These are phyloP conservation scores for Malus hybrid DNA, from an alignment of 331 rosid genomes.

Conservation along the genomic window DNA sequence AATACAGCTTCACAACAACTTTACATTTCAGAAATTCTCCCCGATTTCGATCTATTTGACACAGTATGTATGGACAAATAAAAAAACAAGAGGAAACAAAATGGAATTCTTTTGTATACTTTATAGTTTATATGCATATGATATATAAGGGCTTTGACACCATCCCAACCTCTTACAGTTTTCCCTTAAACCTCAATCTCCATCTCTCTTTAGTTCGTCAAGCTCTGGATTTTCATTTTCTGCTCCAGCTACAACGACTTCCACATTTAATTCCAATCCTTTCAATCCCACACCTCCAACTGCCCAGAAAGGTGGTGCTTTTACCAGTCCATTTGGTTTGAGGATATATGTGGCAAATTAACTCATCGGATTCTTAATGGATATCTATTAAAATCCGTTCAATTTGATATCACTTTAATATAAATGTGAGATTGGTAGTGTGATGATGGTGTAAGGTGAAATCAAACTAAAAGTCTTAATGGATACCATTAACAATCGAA, in stretches of 20 bases:
- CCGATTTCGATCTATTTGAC: too few species aligned
- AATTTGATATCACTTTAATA: too few species aligned
- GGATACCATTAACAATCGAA: too few species aligned
- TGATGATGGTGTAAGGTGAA: too few species aligned
- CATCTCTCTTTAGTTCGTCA: constrained; percentile 37
- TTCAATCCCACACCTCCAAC: constrained; percentile 50
- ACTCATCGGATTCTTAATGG: too few species aligned
- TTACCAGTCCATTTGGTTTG: not conserved
- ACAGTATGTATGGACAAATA: too few species aligned
- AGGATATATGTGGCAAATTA: too few species aligned
- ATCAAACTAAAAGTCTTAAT: too few species aligned
- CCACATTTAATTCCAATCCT: constrained; percentile 42
- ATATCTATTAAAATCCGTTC: too few species aligned
- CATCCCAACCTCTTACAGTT: constrained; percentile 45
- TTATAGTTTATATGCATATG: not conserved
- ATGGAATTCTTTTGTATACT: not conserved
- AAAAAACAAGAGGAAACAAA: too few species aligned
- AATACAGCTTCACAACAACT: constrained; percentile 45
- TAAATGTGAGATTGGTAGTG: too few species aligned
- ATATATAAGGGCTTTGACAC: constrained; percentile 6
- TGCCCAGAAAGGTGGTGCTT: constrained; percentile 40
- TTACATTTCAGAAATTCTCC: constrained; percentile 38
- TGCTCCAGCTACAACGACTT: constrained; percentile 37
- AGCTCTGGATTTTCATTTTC: constrained; percentile 25
- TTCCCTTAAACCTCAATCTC: constrained; percentile 37